These are phyloP conservation scores for Salix arbutifolia DNA, from an alignment of 345 rosid species.

Conservation along the genomic window DNA sequence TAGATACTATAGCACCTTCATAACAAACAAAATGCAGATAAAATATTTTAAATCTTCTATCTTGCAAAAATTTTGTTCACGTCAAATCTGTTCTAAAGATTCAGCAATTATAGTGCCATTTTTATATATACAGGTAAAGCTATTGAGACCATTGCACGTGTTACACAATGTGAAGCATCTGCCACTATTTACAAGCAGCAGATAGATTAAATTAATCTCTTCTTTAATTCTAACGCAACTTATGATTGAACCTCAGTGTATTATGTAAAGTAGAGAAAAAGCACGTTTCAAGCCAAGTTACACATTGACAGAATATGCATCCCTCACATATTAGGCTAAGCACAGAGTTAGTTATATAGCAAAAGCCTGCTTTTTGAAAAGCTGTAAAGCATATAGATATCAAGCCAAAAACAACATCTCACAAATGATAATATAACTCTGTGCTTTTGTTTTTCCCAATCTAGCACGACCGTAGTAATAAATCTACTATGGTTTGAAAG, in stretches of 20 bases:
- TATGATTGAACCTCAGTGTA: not conserved
- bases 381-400: not conserved
- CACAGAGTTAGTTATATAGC: not conserved
- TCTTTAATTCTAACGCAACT: no score
- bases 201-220: not conserved
- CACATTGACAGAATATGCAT: not conserved
- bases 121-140: not conserved
- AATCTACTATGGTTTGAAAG: no score
- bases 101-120: not conserved
- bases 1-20: conserved; percentile 1
- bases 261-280: not conserved
- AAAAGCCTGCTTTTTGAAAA: not conserved
- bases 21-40: conserved; percentile 15
- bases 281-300: not conserved
- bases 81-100: not conserved
- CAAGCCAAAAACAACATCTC: not conserved
- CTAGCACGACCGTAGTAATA: no score
- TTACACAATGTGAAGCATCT: not conserved
- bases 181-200: not conserved
- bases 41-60: conserved; percentile 2
- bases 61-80: not conserved
- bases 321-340: not conserved
- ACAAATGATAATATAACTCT: not conserved
- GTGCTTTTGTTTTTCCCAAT: no score
- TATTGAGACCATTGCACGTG: not conserved